Evolutionary conservation across 2,329 filamentous ascomycete species (phyloP), one percentile per base, ranked within the genome.

Genomic region (Alternaria triticimaculans): DNA sequence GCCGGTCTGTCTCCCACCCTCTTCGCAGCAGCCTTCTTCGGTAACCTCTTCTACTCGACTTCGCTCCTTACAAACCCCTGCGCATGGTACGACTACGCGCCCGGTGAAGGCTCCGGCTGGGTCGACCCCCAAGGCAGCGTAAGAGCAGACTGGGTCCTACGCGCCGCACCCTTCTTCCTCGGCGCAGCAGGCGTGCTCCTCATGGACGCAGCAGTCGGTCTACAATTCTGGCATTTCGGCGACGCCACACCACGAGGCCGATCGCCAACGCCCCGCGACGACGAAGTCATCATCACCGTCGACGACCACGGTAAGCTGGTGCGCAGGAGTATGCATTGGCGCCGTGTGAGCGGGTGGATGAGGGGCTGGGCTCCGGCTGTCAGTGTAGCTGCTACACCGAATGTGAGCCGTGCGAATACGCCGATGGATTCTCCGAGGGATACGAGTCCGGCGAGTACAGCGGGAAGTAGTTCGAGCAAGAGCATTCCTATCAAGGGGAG

Each of bases 1-100:
- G 83, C 88, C 1, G 89, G 89, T 4, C 84, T 91, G 9, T 88
- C 85, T 0, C 88, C 88, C 0, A 79, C 87, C 0, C 84, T 91
- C 53, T 91, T 91, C 80, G 81, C 86, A 43, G 89, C 89, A 6
- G 89, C 89, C 4, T 91, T 91, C 75, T 86, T 86, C 71, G 89
- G 89, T 3, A 91, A 91, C 72, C 79, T 90, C 45, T 90, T 90
- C 81, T 91, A 91, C 80, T 89, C 87, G 10, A 78, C 82, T 26
- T 89, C 88, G 0, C 80, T 91, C 5, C 76, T 89, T 33, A 85
- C 88, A 3, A 91, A 90, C 72, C 89, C 89, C 2, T 86, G 86
- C 65, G 88, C 86, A 8, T 91, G 89, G 89, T 77, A 76, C 53
- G 82, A 87, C 67, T 87, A 85, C 58, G 80, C 81, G 0, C 80